phyloP scores from a whole-genome alignment of 306 rosid species.

The Cucumis melo region DNA sequence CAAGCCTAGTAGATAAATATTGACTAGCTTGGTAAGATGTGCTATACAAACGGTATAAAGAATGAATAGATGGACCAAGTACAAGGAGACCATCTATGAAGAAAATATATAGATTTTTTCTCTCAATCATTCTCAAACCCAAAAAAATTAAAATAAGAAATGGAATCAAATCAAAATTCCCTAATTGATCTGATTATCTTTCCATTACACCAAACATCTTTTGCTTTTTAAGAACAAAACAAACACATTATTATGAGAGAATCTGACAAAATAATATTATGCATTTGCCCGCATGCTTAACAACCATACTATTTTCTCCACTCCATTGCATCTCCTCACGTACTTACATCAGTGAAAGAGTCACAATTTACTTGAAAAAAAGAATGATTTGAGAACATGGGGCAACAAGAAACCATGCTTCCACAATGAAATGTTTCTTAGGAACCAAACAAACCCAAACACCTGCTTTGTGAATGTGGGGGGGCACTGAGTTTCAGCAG shows the following conservation, averaged over 20 bases:
- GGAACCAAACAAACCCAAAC: constrained; percentile 1
- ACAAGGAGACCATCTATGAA: background rate
- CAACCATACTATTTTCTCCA: background rate
- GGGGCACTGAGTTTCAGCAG: background rate
- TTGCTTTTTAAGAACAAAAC: background rate
- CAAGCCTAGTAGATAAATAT: background rate
- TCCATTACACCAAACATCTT: background rate
- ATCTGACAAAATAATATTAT: background rate
- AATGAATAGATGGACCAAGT: background rate
- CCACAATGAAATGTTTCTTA: constrained; percentile 1
- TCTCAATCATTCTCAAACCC: background rate
- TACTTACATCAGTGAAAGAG: background rate
- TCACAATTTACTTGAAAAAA: background rate
- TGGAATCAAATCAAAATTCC: background rate
- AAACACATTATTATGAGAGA: constrained; percentile 1
- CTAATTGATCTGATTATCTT: background rate
- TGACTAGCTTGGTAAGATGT: background rate
- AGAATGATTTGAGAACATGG: constrained; percentile 7
- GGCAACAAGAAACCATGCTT: background rate
- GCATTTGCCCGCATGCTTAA: constrained; percentile 3
- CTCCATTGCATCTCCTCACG: background rate
- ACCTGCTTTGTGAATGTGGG: background rate
- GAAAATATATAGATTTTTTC: background rate
- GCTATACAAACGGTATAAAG: background rate
- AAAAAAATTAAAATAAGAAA: background rate